Conservation (phyloP, 2,329 filamentous ascomycete species). For the Amauroascus verrucosus region DNA sequence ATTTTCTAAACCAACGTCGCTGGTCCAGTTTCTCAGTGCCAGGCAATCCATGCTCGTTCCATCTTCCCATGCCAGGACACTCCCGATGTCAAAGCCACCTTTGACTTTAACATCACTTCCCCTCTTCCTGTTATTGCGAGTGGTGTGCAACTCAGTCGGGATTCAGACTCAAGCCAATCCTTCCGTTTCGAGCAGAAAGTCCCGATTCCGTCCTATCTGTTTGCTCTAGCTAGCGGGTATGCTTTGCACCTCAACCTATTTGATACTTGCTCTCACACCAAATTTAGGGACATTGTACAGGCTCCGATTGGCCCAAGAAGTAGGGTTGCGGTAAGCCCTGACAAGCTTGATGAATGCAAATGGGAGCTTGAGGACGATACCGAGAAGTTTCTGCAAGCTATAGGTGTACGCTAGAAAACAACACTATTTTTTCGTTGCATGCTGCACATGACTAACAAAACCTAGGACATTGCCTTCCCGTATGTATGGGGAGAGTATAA, state of each 20-base stretch:
- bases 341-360: conserved; percentile 71
- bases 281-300: conserved; percentile 66
- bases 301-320: conserved; percentile 81
- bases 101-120: conserved; percentile 78
- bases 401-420: conserved; percentile 47
- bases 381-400: conserved; percentile 80
- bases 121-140: conserved; percentile 84
- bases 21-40: conserved; percentile 68
- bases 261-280: background rate
- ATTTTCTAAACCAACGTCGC: conserved; percentile 2
- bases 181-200: conserved; percentile 85
- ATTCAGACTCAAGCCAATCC: conserved; percentile 46
- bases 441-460: background rate
- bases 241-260: conserved; percentile 11
- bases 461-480: conserved; percentile 58
- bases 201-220: conserved; percentile 88
- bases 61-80: conserved; percentile 97
- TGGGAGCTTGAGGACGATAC: conserved; percentile 89
- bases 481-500: conserved; percentile 97
- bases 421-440: too few species aligned
- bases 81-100: conserved; percentile 92
- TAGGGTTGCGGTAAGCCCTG: conserved; percentile 74
- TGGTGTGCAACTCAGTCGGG: conserved; percentile 53
- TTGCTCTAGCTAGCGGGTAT: conserved; percentile 65
- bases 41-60: conserved; percentile 88